Percentiles rank a stretch among this genome's conserved stretches.
Conservation (phyloP, 129 eudicot genomes). For the Arctium minus region DNA sequence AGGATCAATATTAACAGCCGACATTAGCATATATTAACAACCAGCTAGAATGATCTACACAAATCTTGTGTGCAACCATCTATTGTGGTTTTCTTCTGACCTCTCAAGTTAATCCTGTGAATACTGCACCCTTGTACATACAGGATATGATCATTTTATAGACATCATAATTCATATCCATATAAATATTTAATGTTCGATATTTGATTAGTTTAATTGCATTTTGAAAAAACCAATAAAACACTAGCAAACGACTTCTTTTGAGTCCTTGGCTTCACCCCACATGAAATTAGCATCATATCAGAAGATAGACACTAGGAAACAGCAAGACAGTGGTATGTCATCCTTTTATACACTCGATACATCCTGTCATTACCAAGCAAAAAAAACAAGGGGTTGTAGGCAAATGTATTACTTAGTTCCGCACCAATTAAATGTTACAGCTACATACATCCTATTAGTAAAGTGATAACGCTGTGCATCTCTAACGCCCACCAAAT, state of each 20-base stretch:
- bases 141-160: background rate
- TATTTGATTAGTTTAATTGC: background rate
- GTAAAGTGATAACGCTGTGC: background rate
- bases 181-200: background rate
- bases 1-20: background rate
- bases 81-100: background rate
- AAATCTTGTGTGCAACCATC: background rate
- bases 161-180: background rate
- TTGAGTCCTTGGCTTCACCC: background rate
- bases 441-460: background rate
- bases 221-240: background rate
- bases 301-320: background rate
- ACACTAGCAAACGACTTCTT: constrained; percentile 1
- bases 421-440: too few relatives aligned
- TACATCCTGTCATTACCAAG: background rate
- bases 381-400: background rate
- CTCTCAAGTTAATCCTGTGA: background rate
- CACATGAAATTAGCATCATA: background rate
- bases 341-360: background rate
- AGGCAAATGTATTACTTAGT: background rate
- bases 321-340: background rate
- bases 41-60: background rate
- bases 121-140: background rate
- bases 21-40: too few relatives aligned
- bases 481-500: background rate